Conservation (phyloP, 345 rosid genomes). For the Ailanthus altissimus region DNA sequence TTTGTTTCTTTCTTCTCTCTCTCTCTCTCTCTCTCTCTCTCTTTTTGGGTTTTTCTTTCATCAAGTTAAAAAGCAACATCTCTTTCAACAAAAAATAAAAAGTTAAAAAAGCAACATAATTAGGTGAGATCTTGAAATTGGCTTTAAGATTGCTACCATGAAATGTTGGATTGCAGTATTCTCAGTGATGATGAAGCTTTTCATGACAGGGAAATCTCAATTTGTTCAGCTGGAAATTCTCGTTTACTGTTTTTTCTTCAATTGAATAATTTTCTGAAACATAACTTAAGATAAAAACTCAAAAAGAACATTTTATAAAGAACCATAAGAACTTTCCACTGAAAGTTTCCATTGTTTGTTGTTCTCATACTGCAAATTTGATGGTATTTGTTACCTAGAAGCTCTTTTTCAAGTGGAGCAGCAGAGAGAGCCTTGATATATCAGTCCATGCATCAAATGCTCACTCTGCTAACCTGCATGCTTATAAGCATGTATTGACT, state of each 20-base stretch:
- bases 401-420: slow-evolving; percentile 3
- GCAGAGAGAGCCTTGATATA: neutral
- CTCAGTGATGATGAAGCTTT: neutral
- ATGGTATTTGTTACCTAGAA: neutral
- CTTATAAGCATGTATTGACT: neutral
- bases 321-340: neutral
- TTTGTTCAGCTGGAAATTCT: neutral
- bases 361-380: slow-evolving; percentile 8
- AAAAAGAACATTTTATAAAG: neutral
- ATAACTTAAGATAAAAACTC: neutral
- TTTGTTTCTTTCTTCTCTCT: neutral
- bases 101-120: neutral
- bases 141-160: neutral
- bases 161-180: neutral
- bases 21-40: neutral
- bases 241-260: neutral
- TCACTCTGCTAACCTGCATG: neutral
- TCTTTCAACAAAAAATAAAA: too few species aligned
- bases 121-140: neutral
- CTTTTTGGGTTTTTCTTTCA: neutral
- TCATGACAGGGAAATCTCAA: neutral
- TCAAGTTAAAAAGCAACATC: too few species aligned
- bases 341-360: neutral
- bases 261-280: neutral
- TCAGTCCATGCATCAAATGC: neutral